Percentiles rank a stretch among this genome's conserved stretches.
Conservation (phyloP, 352 stramenopile genomes). For the Phytophthora agathidicida region DNA sequence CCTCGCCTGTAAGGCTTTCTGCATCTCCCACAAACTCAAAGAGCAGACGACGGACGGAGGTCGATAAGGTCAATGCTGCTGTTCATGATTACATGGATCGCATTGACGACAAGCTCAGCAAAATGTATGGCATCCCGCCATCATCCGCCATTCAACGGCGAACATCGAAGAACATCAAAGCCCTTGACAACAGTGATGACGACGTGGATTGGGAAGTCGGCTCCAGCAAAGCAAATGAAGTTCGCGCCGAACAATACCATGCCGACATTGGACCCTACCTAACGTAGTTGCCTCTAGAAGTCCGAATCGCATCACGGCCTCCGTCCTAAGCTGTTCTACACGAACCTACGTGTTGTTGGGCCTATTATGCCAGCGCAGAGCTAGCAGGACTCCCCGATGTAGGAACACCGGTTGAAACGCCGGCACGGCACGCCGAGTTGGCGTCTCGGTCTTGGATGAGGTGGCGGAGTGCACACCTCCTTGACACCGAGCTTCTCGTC, state of each 20-base stretch:
- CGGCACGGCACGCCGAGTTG: too few relatives aligned
- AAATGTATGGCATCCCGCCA: constrained; percentile 79
- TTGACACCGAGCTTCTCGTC: too few relatives aligned
- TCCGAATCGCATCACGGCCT: too few relatives aligned
- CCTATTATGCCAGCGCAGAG: too few relatives aligned
- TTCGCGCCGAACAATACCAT: constrained; percentile 18
- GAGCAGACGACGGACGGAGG: constrained; percentile 44
- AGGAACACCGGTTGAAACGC: too few relatives aligned
- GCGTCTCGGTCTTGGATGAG: too few relatives aligned
- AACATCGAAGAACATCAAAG: not conserved
- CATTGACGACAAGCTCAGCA: constrained; percentile 80
- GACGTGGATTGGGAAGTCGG: constrained; percentile 1
- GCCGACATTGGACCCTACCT: constrained; percentile 6
- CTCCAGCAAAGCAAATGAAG: constrained; percentile 15
- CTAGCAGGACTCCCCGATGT: too few relatives aligned
- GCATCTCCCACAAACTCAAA: constrained; percentile 14
- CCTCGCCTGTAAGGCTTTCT: not conserved
- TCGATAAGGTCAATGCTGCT: constrained; percentile 73
- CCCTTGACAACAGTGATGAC: not conserved
- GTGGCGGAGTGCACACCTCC: too few relatives aligned
- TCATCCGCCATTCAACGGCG: constrained; percentile 39
- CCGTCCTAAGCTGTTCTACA: too few relatives aligned
- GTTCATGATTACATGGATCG: constrained; percentile 86
- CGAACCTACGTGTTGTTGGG: too few relatives aligned
- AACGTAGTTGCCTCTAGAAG: too few relatives aligned